phyloP scores from a whole-genome alignment of 371 early-diverging fungal species.

The Sporodiniella umbellata region DNA sequence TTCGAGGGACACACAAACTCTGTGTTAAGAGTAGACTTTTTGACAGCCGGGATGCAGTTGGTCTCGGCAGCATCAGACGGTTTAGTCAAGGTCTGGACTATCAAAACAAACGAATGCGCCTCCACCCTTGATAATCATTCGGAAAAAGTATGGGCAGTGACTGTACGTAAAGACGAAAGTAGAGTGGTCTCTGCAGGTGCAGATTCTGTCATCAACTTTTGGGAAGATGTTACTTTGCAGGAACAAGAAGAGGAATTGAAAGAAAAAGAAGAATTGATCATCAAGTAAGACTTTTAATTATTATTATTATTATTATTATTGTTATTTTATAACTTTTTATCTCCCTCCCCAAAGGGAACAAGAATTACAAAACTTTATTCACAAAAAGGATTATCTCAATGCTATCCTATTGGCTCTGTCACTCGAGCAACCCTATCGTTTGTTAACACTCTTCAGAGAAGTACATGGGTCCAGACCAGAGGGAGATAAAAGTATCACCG shows the following conservation, averaged over 20 bases:
- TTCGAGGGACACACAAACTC: constrained; percentile 97
- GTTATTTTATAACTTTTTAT: no score
- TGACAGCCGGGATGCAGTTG: constrained; percentile 87
- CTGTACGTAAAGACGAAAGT: constrained; percentile 73
- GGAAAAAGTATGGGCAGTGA: constrained; percentile 92
- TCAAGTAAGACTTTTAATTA: constrained; percentile 41
- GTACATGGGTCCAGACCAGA: constrained; percentile 54
- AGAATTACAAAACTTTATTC: constrained; percentile 81
- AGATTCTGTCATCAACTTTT: constrained; percentile 86
- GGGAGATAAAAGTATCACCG: constrained; percentile 55
- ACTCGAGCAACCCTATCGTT: constrained; percentile 84
- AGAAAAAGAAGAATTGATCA: constrained; percentile 66
- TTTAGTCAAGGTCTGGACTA: constrained; percentile 92
- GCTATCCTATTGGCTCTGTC: constrained; percentile 91
- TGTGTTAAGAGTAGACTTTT: constrained; percentile 79
- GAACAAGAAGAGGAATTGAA: constrained; percentile 70
- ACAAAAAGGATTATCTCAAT: constrained; percentile 85
- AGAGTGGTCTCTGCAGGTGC: constrained; percentile 83
- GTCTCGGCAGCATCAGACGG: constrained; percentile 90
- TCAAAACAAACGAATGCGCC: constrained; percentile 86
- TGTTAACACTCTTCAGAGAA: constrained; percentile 72
- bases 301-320: constrained; percentile 2
- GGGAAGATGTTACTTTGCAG: constrained; percentile 87
- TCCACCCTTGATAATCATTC: constrained; percentile 90
- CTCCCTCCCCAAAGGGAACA: constrained; percentile 90